These are phyloP conservation scores for Calycina herbarum DNA, from an alignment of 2,329 filamentous ascomycete species.

Conservation along the genomic window DNA sequence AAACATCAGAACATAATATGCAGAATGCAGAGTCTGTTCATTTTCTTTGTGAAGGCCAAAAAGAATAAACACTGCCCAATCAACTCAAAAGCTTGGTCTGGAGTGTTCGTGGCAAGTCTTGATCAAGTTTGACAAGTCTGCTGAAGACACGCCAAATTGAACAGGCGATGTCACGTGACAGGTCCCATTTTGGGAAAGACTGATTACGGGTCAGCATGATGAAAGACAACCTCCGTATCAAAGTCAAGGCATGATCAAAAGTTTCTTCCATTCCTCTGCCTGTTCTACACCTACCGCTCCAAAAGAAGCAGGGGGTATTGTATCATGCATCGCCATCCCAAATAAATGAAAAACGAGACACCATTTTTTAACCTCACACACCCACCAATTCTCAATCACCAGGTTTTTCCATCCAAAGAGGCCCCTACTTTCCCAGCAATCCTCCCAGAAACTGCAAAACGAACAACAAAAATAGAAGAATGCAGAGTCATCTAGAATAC, in stretches of 20 bases:
- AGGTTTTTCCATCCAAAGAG: neutral
- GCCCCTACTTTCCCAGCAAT: neutral
- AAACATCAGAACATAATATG: too few species aligned
- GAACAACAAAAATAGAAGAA: neutral
- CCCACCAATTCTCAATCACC: neutral
- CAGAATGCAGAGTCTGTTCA: too few species aligned
- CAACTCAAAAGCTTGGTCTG: too few species aligned
- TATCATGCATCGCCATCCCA: neutral
- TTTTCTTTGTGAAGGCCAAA: too few species aligned
- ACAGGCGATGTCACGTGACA: too few species aligned
- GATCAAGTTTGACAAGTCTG: too few species aligned
- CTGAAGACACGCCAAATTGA: too few species aligned
- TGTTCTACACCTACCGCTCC: conserved; percentile 1
- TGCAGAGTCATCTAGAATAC: conserved; percentile 20
- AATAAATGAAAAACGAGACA: neutral
- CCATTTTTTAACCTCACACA: neutral
- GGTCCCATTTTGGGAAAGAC: neutral
- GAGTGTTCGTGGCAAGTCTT: too few species aligned
- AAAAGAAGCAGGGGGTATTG: conserved; percentile 4
- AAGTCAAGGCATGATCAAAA: neutral
- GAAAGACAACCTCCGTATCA: neutral
- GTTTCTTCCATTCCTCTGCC: neutral
- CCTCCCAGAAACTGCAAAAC: neutral
- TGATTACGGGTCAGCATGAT: neutral
- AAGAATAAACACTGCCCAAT: too few species aligned